These are phyloP conservation scores for Theobroma cacao DNA, from an alignment of 345 rosid genomes.

Conservation along the genomic window DNA sequence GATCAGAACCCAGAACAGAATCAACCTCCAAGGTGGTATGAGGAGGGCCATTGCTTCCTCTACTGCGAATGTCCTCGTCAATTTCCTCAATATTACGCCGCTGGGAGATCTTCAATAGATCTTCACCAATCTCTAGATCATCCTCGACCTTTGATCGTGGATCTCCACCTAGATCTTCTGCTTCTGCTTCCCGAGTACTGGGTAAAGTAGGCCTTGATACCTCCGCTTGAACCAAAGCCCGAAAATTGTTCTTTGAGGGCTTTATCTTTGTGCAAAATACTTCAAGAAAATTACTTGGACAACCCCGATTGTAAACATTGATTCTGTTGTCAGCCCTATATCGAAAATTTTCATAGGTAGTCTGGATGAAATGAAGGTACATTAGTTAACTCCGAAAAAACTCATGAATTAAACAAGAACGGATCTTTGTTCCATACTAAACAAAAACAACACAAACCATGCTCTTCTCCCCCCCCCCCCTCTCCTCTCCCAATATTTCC, in stretches of 20 bases:
- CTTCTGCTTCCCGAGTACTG: slow-evolving; percentile 42
- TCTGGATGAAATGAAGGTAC: slow-evolving; percentile 47
- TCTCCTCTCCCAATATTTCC: not conserved
- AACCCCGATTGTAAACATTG: slow-evolving; percentile 62
- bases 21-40: slow-evolving; percentile 49
- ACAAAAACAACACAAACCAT: not conserved
- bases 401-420: not conserved
- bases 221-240: slow-evolving; percentile 67
- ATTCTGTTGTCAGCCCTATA: slow-evolving; percentile 70
- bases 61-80: slow-evolving; percentile 56
- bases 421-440: not conserved
- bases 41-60: slow-evolving; percentile 70
- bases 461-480: not conserved
- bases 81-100: slow-evolving; percentile 70
- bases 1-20: slow-evolving; percentile 46
- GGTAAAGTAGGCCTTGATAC: slow-evolving; percentile 45
- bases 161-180: slow-evolving; percentile 48
- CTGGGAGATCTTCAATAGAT: slow-evolving; percentile 83
- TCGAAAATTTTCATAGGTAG: slow-evolving; percentile 95
- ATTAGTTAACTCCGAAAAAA: slow-evolving; percentile 1
- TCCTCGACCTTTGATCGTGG: slow-evolving; percentile 89
- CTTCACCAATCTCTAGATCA: slow-evolving; percentile 85
- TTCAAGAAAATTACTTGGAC: slow-evolving; percentile 61
- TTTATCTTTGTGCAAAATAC: slow-evolving; percentile 67
- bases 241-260: slow-evolving; percentile 78